Percentiles rank a stretch among this genome's conserved stretches.
Conservation (phyloP, 1,284 basidiomycete species). For the Apiotrichum gracile region DNA sequence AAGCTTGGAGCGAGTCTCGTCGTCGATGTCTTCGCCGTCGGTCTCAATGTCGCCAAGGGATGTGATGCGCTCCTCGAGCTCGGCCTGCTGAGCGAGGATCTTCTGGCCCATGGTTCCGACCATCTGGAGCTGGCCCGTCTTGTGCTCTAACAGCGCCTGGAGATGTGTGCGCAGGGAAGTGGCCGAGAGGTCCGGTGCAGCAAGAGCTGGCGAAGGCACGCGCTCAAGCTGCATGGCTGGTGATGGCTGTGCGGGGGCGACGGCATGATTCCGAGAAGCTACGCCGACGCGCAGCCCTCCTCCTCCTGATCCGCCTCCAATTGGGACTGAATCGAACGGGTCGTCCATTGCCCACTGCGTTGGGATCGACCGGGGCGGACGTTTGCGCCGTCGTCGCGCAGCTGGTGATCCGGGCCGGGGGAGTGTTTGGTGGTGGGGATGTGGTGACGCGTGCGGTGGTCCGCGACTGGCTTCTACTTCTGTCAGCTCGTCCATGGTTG, state of each 20-base stretch:
- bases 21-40: constrained; percentile 49
- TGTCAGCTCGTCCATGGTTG: not conserved
- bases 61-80: constrained; percentile 77
- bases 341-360: constrained; percentile 25
- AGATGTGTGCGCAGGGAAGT: constrained; percentile 51
- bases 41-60: constrained; percentile 65
- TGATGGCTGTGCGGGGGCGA: constrained; percentile 12
- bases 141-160: constrained; percentile 72
- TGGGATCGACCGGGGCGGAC: not conserved
- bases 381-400: not conserved
- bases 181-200: constrained; percentile 21
- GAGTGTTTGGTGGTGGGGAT: not conserved
- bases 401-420: not conserved
- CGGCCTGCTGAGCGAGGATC: constrained; percentile 81
- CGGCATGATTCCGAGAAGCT: constrained; percentile 16
- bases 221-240: constrained; percentile 12
- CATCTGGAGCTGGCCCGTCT: constrained; percentile 82
- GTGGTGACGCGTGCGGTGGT: not conserved
- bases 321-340: constrained; percentile 26
- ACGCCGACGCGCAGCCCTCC: constrained; percentile 4
- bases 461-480: not conserved
- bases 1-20: constrained; percentile 63
- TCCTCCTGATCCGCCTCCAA: not conserved
- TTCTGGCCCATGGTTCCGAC: constrained; percentile 84
- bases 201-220: constrained; percentile 11